phyloP scores from a whole-genome alignment of 139 green algal species.

The Coelastrella sp. region DNA sequence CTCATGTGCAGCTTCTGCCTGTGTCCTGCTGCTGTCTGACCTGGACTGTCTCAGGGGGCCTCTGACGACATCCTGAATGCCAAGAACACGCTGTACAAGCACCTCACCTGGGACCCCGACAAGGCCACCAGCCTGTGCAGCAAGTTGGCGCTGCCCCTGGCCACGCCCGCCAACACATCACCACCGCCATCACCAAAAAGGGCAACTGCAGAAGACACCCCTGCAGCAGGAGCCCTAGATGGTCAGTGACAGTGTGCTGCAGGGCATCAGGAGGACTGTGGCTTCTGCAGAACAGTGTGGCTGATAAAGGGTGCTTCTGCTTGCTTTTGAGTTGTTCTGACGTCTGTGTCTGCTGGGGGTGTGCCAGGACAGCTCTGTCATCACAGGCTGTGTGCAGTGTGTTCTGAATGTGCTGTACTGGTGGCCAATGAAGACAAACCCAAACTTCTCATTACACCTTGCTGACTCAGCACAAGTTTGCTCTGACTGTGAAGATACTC shows the following conservation, averaged over 20 bases:
- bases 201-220: not conserved
- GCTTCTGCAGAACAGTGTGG: not conserved
- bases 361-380: not conserved
- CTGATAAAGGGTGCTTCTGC: not conserved
- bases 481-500: not conserved
- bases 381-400: not conserved
- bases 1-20: not conserved
- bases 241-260: not conserved
- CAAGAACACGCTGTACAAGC: conserved; percentile 83
- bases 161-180: conserved; percentile 41
- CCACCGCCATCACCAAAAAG: conserved; percentile 68
- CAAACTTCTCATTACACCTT: conserved; percentile 40
- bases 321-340: not conserved
- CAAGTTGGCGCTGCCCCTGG: conserved; percentile 34
- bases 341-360: not conserved
- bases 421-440: conserved; percentile 37
- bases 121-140: conserved; percentile 39
- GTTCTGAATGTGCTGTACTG: not conserved
- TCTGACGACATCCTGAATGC: conserved; percentile 81
- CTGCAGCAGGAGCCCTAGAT: not conserved
- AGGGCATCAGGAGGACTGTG: not conserved
- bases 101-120: conserved; percentile 79
- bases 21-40: not conserved
- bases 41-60: conserved; percentile 60
- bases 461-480: not conserved